phyloP scores from a whole-genome alignment of 106 monocot species.

The Narthecium ossifragum region DNA sequence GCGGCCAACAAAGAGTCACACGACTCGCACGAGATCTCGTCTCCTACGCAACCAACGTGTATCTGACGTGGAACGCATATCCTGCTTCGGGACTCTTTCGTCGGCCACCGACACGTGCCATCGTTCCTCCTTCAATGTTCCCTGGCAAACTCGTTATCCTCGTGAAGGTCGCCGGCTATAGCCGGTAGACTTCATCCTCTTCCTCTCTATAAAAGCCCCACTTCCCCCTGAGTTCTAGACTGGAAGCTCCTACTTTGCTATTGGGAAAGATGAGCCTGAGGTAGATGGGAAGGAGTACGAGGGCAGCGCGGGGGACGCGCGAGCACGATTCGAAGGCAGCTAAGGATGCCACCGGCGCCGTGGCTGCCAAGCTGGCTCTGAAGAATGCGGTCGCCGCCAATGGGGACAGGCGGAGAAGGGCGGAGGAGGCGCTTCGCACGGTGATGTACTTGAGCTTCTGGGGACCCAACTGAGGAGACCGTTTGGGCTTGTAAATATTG shows the following conservation, averaged over 20 bases:
- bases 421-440: slow-evolving; percentile 35
- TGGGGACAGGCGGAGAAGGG: slow-evolving; percentile 25
- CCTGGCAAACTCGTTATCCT: neutral
- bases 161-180: neutral
- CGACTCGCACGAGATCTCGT: neutral
- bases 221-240: neutral
- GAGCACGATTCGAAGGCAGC: neutral
- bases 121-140: neutral
- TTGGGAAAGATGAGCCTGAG: neutral
- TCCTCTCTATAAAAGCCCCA: neutral
- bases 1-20: too few relatives aligned
- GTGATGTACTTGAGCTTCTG: slow-evolving; percentile 41
- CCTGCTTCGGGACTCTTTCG: neutral
- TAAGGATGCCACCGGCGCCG: neutral
- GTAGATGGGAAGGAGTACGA: too few relatives aligned
- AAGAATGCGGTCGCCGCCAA: slow-evolving; percentile 6
- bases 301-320: too few relatives aligned
- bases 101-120: neutral
- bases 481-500: neutral
- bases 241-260: neutral
- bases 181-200: neutral
- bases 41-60: neutral
- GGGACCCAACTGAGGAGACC: slow-evolving; percentile 26
- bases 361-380: neutral
- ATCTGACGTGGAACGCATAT: neutral